phyloP scores from a whole-genome alignment of 192 early-diverging fungal genomes.

The Lunasporangiospora selenospora region DNA sequence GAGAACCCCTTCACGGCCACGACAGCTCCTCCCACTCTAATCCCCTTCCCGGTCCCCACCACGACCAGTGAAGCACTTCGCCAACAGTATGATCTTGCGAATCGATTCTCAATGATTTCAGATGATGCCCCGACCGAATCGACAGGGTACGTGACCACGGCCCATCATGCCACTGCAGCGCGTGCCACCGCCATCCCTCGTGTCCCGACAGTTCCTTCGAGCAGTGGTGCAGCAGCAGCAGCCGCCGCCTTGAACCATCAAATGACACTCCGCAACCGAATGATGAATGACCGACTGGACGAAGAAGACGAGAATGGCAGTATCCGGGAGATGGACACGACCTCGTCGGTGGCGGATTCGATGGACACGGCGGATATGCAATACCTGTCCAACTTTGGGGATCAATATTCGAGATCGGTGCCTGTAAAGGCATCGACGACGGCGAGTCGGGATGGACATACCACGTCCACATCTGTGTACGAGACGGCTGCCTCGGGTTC shows the following conservation, averaged over 20 bases:
- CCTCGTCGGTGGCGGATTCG: neutral
- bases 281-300: constrained; percentile 23
- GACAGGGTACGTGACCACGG: no score
- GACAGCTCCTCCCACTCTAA: neutral
- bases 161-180: neutral
- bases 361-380: no score
- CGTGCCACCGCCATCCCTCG: neutral
- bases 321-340: neutral
- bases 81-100: constrained; percentile 27
- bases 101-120: constrained; percentile 18
- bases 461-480: constrained; percentile 18
- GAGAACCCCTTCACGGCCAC: no score
- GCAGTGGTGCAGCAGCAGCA: neutral
- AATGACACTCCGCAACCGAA: no score
- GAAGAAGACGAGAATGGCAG: neutral
- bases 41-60: constrained; percentile 21
- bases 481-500: constrained; percentile 21
- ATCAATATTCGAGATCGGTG: no score
- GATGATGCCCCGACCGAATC: no score
- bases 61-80: constrained; percentile 24
- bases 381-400: no score
- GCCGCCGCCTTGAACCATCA: constrained; percentile 37
- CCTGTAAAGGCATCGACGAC: no score
- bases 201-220: no score
- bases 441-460: neutral